Base-by-base conservation (phyloP, 1,284 basidiomycete genomes). In the Heterobasidion irregulare region DNA sequence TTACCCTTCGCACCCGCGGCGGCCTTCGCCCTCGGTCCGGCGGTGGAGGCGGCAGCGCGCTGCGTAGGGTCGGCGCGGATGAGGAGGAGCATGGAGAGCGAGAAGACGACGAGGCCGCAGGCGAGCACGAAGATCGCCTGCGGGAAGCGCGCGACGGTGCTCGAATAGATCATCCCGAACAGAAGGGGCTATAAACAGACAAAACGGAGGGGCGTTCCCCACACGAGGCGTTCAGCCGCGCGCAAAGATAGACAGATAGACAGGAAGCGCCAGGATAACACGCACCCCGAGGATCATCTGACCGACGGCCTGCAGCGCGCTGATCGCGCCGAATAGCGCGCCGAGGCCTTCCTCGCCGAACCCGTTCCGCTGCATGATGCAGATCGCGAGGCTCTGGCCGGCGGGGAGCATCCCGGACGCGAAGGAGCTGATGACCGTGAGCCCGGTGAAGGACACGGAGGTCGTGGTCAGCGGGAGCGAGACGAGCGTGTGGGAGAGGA, bases 241-340 rank as follows among this genome's bases (percentile, higher is more conserved):
- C 26, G 26, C 6, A 26, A 26, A 26, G 26, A 26, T 26, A 26
- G 26, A 26, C n/a, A n/a, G 13, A 34, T 41, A 12, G 44, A 35
- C 9, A 26, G 34, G 38, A 52, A 49, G 26, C 52, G 56, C 41
- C 33, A 16, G 53, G 36, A 50, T 50, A 55, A 47, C 43, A 74
- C 83, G 62, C 63, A 87, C 85, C 52, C 82, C 84, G 47, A 89
- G 64, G 57, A 90, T 86, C 71, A 79, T 82, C 66, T 82, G 79
- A 15, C 83, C 82, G 3, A 79, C 66, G 0, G 85, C 79, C 57
- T 87, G 82, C 60, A 89, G 63, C 47, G 86, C 75, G 33, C 84
- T 79, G 47, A 90, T 70, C 2, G 85, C 85, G 36, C 84, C 83
- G 59, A 90, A 85, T 35, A 90, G 64, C 59, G 72, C 68, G 15